Evolutionary conservation across 768 basidiomycete genomes (phyloP).

Genomic region (Pleurotus cornucopiae): DNA sequence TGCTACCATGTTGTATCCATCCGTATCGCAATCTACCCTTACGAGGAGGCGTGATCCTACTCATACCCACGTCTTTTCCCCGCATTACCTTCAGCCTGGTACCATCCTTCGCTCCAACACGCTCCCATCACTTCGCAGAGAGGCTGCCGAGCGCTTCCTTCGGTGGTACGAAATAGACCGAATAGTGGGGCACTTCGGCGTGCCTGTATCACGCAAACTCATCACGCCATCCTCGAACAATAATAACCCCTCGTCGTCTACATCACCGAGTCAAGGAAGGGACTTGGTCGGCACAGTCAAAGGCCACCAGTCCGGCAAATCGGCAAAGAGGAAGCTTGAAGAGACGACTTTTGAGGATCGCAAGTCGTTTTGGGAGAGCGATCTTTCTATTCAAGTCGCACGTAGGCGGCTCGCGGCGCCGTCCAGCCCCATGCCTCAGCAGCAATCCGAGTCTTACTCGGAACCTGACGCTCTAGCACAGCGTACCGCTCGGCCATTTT

Average conservation of each 20-base stretch:
- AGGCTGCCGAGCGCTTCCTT: constrained; percentile 67
- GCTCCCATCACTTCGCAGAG: constrained; percentile 49
- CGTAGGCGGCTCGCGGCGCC: constrained; percentile 16
- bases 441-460: not conserved
- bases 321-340: constrained; percentile 2
- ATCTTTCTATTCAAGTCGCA: constrained; percentile 11
- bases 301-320: not conserved
- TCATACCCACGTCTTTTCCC: not conserved
- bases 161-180: constrained; percentile 70
- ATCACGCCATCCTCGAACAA: not conserved
- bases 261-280: not conserved
- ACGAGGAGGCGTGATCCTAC: not conserved
- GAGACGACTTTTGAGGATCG: not conserved
- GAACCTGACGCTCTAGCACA: not conserved
- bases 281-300: not conserved
- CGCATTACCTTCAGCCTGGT: constrained; percentile 3
- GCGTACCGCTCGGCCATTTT: not conserved
- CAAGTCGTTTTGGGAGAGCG: constrained; percentile 16
- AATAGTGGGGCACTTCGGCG: constrained; percentile 33
- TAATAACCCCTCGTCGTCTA: not conserved
- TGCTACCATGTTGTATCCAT: constrained; percentile 1
- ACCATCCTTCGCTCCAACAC: constrained; percentile 36
- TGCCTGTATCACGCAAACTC: not conserved
- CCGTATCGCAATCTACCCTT: not conserved
- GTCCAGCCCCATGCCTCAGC: constrained; percentile 9